phyloP scores from a whole-genome alignment of 805 yeast genomes.

The Saccharomycopsis sp. region DNA sequence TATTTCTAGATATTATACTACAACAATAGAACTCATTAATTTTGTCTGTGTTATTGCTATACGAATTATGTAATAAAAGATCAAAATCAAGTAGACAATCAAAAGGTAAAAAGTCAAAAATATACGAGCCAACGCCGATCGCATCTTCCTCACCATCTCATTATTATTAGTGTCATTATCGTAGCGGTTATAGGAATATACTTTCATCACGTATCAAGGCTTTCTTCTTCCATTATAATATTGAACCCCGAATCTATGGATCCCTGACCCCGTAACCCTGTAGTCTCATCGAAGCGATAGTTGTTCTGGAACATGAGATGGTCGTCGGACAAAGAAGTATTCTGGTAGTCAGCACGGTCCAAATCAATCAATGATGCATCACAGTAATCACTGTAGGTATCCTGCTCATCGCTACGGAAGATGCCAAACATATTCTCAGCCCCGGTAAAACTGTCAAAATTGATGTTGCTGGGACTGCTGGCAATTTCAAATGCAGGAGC shows the following conservation, averaged over 20 bases:
- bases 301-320: background rate
- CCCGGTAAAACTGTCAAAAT: background rate
- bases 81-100: background rate
- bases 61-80: background rate
- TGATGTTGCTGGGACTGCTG: background rate
- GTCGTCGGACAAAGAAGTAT: background rate
- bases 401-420: background rate
- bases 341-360: background rate
- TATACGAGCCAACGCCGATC: background rate
- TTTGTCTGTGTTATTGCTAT: background rate
- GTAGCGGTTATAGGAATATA: background rate
- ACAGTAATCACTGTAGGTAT: background rate
- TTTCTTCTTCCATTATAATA: background rate
- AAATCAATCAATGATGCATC: background rate
- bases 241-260: background rate
- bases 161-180: background rate
- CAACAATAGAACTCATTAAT: background rate
- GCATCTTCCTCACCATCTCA: background rate
- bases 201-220: background rate
- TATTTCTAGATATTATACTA: too few relatives aligned
- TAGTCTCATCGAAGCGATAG: background rate
- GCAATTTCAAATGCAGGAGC: background rate
- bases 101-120: too few relatives aligned
- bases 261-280: background rate
- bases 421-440: background rate